Evolutionary conservation across 495 filamentous ascomycete species (phyloP).

Genomic region (Penicillium argentinense): DNA sequence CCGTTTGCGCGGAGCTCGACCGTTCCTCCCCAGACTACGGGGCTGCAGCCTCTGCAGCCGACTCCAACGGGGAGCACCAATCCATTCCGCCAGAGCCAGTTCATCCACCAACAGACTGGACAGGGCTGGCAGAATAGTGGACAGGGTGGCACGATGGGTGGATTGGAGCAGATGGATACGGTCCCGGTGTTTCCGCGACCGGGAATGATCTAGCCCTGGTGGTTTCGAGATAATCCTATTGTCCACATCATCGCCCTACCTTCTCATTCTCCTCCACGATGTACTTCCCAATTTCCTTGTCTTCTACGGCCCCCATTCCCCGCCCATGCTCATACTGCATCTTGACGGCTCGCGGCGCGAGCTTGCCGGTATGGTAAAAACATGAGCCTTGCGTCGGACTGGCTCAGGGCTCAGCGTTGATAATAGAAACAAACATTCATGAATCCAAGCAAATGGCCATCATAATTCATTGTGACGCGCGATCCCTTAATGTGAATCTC

Average conservation of each 20-base stretch:
- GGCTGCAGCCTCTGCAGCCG: conserved; percentile 56
- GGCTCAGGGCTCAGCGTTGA: too few species aligned
- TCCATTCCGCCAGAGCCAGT: conserved; percentile 85
- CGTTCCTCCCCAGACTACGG: conserved; percentile 35
- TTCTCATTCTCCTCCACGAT: too few species aligned
- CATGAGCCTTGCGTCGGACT: too few species aligned
- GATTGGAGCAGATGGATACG: conserved; percentile 74
- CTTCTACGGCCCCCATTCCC: background rate
- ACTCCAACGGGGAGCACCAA: conserved; percentile 88
- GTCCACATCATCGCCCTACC: too few species aligned
- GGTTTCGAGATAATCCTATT: background rate
- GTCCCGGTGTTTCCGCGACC: conserved; percentile 86
- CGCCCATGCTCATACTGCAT: background rate
- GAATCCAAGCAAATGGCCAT: background rate
- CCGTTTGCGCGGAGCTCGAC: conserved; percentile 51
- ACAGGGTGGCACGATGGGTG: conserved; percentile 77
- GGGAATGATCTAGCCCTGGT: conserved; percentile 37
- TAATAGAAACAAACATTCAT: background rate
- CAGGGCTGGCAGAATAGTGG: conserved; percentile 77
- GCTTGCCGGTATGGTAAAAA: background rate
- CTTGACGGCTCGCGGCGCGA: background rate
- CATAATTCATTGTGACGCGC: too few species aligned
- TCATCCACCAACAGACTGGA: conserved; percentile 84
- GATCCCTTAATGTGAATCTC: too few species aligned
- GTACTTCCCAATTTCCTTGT: conserved; percentile 4